A percentile compares a stretch with the other conserved stretches of the same genome.
Evolutionary conservation across 257 asterid genomes (phyloP).

Genomic region (Sherardia arvensis): DNA sequence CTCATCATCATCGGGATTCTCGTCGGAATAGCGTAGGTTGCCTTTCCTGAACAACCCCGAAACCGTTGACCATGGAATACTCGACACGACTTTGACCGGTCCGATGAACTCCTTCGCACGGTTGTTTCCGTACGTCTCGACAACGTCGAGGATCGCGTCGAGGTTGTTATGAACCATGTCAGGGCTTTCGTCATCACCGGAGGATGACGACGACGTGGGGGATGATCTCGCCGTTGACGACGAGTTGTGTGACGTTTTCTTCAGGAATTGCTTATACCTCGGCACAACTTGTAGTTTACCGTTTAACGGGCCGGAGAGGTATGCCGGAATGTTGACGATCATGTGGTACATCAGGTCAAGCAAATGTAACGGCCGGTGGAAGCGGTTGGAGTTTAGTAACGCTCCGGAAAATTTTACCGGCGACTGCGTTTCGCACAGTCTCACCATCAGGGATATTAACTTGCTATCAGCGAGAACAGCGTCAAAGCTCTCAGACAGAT

Average conservation of each 20-base stretch:
- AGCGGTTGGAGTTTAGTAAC: not conserved
- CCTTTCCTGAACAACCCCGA: slow-evolving; percentile 16
- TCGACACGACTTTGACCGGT: slow-evolving; percentile 13
- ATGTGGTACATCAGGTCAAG: slow-evolving; percentile 28
- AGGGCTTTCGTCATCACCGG: not conserved
- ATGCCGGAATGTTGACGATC: slow-evolving; percentile 11
- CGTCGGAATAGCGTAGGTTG: not conserved
- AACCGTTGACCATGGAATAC: slow-evolving; percentile 23
- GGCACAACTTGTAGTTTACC: not conserved
- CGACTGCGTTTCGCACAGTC: slow-evolving; percentile 19
- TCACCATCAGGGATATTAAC: slow-evolving; percentile 3
- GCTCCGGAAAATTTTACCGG: slow-evolving; percentile 20
- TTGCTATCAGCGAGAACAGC: not conserved
- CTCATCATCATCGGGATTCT: slow-evolving; percentile 11
- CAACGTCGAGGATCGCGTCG: slow-evolving; percentile 11
- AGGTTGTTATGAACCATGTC: slow-evolving; percentile 12
- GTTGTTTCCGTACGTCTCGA: slow-evolving; percentile 12
- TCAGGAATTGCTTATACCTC: not conserved
- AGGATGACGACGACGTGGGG: not conserved
- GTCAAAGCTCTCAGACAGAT: not conserved
- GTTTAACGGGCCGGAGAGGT: not conserved
- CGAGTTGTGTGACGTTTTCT: not conserved
- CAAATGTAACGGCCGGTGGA: slow-evolving; percentile 19
- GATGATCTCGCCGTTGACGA: not conserved
- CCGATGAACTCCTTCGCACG: slow-evolving; percentile 6